Conservation (phyloP, 148 eudicot species). For the Vaccinium macrocarpon region DNA sequence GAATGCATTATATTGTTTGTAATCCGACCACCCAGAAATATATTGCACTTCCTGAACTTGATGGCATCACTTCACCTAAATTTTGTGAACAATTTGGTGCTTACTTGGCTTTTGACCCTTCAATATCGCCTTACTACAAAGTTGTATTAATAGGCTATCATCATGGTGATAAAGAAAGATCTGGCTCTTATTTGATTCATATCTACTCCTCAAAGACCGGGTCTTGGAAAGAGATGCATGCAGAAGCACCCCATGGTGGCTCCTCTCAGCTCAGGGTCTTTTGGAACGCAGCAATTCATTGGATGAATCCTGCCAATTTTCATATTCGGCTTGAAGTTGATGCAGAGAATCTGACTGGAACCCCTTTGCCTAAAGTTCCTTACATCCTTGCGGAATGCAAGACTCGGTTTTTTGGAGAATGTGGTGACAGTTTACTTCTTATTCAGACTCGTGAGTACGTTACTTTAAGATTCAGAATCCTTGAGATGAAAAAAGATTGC, state of each 20-base stretch:
- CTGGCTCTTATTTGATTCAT: background rate
- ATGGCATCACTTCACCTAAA: no score
- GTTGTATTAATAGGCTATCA: background rate
- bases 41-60: background rate
- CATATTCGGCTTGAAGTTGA: background rate
- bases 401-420: background rate
- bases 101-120: slow-evolving; percentile 5
- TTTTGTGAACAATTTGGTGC: no score
- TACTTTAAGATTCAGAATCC: background rate
- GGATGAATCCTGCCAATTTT: background rate
- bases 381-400: background rate
- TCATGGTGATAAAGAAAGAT: background rate
- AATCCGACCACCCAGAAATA: background rate
- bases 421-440: background rate
- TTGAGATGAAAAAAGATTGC: background rate
- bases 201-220: background rate
- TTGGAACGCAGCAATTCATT: background rate
- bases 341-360: background rate
- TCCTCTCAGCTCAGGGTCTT: background rate
- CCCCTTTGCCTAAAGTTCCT: background rate
- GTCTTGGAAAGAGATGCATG: background rate
- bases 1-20: background rate
- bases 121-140: background rate
- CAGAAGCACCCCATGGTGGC: background rate
- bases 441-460: background rate